Conservation (phyloP, 1,139 yeast species). For the Candida sp. region DNA sequence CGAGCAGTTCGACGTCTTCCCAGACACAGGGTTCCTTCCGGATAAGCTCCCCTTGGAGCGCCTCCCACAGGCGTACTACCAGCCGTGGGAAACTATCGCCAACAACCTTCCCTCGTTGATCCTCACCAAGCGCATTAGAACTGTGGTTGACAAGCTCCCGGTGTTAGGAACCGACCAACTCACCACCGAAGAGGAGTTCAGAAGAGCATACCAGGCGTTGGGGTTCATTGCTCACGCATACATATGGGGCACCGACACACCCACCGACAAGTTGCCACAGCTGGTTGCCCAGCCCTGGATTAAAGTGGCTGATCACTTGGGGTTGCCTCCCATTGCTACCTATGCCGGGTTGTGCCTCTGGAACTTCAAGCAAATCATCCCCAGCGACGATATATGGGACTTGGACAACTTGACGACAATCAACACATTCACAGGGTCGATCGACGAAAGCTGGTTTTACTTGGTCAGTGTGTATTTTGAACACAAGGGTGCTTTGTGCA, state of each 20-base stretch:
- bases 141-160: conserved; percentile 64
- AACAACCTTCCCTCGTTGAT: conserved; percentile 73
- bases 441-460: conserved; percentile 95
- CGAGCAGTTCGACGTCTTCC: conserved; percentile 72
- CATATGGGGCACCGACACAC: conserved; percentile 80
- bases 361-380: conserved; percentile 76
- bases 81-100: conserved; percentile 80
- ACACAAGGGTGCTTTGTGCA: conserved; percentile 77
- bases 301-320: conserved; percentile 57
- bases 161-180: conserved; percentile 51
- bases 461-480: conserved; percentile 89
- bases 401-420: conserved; percentile 79
- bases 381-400: conserved; percentile 46
- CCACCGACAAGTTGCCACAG: conserved; percentile 69
- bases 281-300: conserved; percentile 75
- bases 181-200: conserved; percentile 50
- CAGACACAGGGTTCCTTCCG: conserved; percentile 80
- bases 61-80: conserved; percentile 65
- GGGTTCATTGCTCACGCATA: conserved; percentile 88
- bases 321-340: conserved; percentile 86
- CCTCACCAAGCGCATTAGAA: conserved; percentile 64
- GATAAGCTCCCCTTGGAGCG: conserved; percentile 60
- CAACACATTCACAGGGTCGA: conserved; percentile 86
- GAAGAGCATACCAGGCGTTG: conserved; percentile 81
- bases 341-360: conserved; percentile 89